Conservation (phyloP, 441 rosid genomes). For the Arabidopsis hybrid region DNA sequence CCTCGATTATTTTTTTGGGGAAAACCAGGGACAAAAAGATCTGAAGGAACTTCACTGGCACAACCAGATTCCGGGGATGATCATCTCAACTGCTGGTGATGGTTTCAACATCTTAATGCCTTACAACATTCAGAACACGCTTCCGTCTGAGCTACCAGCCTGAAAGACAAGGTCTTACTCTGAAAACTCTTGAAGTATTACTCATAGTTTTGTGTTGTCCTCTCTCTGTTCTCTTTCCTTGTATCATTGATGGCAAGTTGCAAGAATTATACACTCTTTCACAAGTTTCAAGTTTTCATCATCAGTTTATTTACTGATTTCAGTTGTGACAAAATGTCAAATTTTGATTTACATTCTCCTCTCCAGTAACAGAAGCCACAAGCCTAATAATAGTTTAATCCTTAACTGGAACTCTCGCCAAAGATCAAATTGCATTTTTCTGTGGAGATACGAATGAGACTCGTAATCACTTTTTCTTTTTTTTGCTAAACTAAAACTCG, state of each 20-base stretch:
- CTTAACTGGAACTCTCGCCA: no score
- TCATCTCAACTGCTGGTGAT: slow-evolving; percentile 80
- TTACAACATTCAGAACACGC: slow-evolving; percentile 82
- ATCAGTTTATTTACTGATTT: slow-evolving; percentile 2
- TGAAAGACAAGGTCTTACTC: slow-evolving; percentile 16
- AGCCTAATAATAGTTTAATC: no score
- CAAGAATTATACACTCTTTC: no score
- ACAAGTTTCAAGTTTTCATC: neutral
- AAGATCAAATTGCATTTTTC: no score
- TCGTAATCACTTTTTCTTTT: no score
- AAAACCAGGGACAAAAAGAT: slow-evolving; percentile 87
- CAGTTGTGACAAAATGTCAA: neutral
- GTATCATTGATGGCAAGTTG: slow-evolving; percentile 11
- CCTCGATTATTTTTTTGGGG: neutral
- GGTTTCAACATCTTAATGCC: slow-evolving; percentile 97
- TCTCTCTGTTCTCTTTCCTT: neutral
- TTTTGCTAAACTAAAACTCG: no score
- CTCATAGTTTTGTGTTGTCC: slow-evolving; percentile 4
- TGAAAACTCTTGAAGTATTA: slow-evolving; percentile 1
- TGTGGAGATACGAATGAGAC: no score
- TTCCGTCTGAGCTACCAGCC: slow-evolving; percentile 60
- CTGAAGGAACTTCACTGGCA: slow-evolving; percentile 98
- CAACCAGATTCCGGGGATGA: slow-evolving; percentile 88
- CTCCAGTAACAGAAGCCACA: neutral
- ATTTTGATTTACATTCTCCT: neutral